These are phyloP conservation scores for Cryoendolithus antarcticus DNA, from an alignment of 2,329 filamentous ascomycete species.

Conservation along the genomic window DNA sequence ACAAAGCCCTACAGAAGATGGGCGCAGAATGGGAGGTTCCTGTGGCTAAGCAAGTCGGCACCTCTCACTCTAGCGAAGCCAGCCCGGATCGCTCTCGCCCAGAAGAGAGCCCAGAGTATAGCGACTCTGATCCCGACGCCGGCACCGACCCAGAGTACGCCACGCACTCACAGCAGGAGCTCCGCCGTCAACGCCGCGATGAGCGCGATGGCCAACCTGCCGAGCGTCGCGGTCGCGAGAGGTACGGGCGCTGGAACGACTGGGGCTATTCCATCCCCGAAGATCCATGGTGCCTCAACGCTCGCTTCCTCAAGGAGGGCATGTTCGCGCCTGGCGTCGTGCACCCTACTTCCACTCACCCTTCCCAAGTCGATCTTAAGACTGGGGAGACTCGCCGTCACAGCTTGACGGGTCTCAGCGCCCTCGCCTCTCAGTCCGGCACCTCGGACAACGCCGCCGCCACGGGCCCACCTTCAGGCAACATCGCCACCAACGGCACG, in stretches of 20 bases:
- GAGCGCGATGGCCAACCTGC: constrained; percentile 9
- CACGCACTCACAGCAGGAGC: constrained; percentile 23
- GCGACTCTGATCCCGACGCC: constrained; percentile 25
- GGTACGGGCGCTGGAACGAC: constrained; percentile 35
- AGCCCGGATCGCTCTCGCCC: constrained; percentile 16
- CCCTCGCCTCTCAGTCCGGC: constrained; percentile 8
- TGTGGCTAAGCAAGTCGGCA: constrained; percentile 15
- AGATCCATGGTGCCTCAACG: constrained; percentile 88
- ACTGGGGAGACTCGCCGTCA: constrained; percentile 10
- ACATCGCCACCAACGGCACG: constrained; percentile 1
- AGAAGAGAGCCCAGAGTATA: constrained; percentile 26
- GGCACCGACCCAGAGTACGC: constrained; percentile 27
- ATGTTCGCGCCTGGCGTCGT: constrained; percentile 43
- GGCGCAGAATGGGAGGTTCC: constrained; percentile 74
- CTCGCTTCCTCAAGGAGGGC: constrained; percentile 76
- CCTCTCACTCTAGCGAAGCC: constrained; percentile 27
- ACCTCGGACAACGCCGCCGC: constrained; percentile 19
- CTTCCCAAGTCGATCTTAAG: constrained; percentile 34
- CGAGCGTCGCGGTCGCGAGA: constrained; percentile 23
- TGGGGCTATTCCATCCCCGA: constrained; percentile 73
- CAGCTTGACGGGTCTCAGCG: constrained; percentile 17
- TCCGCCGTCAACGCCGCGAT: constrained; percentile 13
- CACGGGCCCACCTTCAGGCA: constrained; percentile 7
- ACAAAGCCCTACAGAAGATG: constrained; percentile 77
- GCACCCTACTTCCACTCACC: constrained; percentile 39